A percentile compares a stretch with the other conserved stretches of the same genome.
These are phyloP conservation scores for Fraxinus anomala DNA, from an alignment of 257 asterid species.

Conservation along the genomic window DNA sequence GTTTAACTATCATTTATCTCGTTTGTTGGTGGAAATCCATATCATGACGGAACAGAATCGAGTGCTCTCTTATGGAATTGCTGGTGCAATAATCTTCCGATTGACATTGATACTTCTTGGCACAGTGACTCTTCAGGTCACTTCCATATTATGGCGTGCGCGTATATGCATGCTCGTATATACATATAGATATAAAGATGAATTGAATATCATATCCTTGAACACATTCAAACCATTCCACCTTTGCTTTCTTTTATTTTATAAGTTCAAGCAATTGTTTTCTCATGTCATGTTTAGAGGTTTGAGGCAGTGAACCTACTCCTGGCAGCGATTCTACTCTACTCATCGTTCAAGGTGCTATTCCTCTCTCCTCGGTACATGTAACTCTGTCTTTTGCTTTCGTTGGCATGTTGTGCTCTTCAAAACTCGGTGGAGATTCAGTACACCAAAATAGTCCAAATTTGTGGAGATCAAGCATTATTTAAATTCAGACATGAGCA, in stretches of 20 bases:
- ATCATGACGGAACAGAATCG: slow-evolving; percentile 52
- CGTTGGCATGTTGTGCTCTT: slow-evolving; percentile 3
- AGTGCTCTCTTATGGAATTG: slow-evolving; percentile 96
- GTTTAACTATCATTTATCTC: slow-evolving; percentile 21
- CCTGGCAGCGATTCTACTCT: slow-evolving; percentile 73
- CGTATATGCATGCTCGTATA: slow-evolving; percentile 24
- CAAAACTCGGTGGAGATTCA: not conserved
- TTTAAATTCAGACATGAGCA: slow-evolving; percentile 9
- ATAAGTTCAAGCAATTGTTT: slow-evolving; percentile 16
- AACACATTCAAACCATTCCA: not conserved
- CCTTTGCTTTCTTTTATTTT: slow-evolving; percentile 25
- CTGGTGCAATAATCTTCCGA: slow-evolving; percentile 88
- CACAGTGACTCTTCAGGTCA: slow-evolving; percentile 94
- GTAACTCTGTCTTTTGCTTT: slow-evolving; percentile 19
- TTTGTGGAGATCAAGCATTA: not conserved
- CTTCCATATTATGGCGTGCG: slow-evolving; percentile 24
- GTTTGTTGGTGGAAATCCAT: slow-evolving; percentile 27
- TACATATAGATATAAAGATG: slow-evolving; percentile 8
- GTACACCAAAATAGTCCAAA: not conserved
- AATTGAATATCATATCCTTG: slow-evolving; percentile 16
- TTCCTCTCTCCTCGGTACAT: slow-evolving; percentile 29
- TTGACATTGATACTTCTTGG: slow-evolving; percentile 88
- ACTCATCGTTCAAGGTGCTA: slow-evolving; percentile 89
- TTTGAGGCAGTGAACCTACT: slow-evolving; percentile 78
- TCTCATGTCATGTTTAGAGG: slow-evolving; percentile 48